Percentiles rank a stretch among this genome's conserved stretches.
phyloP scores from a whole-genome alignment of 495 filamentous ascomycete species.

The Tricharina praecox region DNA sequence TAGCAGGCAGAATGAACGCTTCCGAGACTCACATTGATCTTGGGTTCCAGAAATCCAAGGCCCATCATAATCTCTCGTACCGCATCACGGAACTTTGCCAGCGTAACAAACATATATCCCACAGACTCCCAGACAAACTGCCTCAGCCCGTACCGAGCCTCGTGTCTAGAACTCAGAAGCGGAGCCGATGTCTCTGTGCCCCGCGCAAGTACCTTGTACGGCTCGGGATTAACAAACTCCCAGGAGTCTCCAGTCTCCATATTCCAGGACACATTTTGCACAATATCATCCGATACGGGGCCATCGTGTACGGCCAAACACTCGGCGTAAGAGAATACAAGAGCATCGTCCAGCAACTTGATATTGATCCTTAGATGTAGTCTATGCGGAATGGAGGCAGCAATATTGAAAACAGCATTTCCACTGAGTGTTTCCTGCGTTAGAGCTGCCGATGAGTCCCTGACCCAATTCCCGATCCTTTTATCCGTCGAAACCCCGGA shows the following conservation, averaged over 20 bases:
- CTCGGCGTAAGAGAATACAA: not conserved
- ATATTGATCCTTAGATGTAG: not conserved
- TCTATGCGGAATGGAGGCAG: not conserved
- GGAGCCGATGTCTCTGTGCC: not conserved
- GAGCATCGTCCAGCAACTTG: not conserved
- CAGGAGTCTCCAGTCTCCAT: not conserved
- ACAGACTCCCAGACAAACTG: not conserved
- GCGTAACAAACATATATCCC: not conserved
- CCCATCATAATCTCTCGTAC: not conserved
- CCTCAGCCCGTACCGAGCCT: not conserved
- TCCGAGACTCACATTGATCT: not conserved
- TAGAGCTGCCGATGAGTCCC: not conserved
- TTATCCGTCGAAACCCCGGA: not conserved
- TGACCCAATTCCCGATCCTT: not conserved
- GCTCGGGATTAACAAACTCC: not conserved
- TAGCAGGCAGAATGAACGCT: not conserved
- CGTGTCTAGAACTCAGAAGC: not conserved
- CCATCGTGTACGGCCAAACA: not conserved
- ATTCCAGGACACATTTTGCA: not conserved
- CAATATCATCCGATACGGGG: not conserved
- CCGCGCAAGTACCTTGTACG: not conserved
- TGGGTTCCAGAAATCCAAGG: not conserved
- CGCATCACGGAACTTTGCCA: not conserved
- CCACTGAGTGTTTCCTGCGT: not conserved
- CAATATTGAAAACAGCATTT: not conserved